These are phyloP conservation scores for Scheffersomyces lignosus DNA, from an alignment of 805 yeast genomes.

Conservation along the genomic window DNA sequence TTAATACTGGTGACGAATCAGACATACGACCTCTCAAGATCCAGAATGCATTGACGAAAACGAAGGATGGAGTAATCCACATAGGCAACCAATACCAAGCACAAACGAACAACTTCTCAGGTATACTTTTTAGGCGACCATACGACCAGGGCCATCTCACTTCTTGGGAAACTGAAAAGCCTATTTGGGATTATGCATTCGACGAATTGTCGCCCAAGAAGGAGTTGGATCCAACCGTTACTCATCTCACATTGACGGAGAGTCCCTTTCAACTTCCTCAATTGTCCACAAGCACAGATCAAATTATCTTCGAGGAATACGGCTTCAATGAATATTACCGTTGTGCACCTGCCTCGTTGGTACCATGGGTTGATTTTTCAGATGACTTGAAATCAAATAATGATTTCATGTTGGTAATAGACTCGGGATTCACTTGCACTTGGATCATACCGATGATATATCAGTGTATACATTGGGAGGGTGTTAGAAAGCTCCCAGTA, in stretches of 20 bases:
- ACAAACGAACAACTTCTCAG: conserved; percentile 69
- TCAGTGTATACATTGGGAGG: conserved; percentile 75
- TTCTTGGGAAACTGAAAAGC: conserved; percentile 88
- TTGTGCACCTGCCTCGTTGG: conserved; percentile 58
- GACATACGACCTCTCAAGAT: conserved; percentile 44
- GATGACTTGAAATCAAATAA: conserved; percentile 14
- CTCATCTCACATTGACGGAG: conserved; percentile 73
- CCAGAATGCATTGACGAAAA: conserved; percentile 69
- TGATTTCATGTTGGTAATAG: conserved; percentile 80
- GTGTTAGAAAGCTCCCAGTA: conserved; percentile 73
- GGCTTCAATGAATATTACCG: conserved; percentile 73
- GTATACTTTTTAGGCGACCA: conserved; percentile 75
- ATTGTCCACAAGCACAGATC: conserved; percentile 82
- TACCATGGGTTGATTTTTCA: conserved; percentile 52
- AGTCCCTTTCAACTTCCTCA: conserved; percentile 80
- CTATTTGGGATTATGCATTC: conserved; percentile 85
- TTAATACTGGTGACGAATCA: conserved; percentile 17
- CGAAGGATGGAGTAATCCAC: conserved; percentile 71
- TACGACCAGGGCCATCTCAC: conserved; percentile 84
- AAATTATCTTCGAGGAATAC: conserved; percentile 90
- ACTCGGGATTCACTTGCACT: conserved; percentile 84
- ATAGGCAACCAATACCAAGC: conserved; percentile 67
- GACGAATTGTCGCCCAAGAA: conserved; percentile 38
- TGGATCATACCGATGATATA: conserved; percentile 83
- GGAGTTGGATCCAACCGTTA: conserved; percentile 43